phyloP scores from a whole-genome alignment of 2,329 filamentous ascomycete species.

The Scedosporium aurantiacum region DNA sequence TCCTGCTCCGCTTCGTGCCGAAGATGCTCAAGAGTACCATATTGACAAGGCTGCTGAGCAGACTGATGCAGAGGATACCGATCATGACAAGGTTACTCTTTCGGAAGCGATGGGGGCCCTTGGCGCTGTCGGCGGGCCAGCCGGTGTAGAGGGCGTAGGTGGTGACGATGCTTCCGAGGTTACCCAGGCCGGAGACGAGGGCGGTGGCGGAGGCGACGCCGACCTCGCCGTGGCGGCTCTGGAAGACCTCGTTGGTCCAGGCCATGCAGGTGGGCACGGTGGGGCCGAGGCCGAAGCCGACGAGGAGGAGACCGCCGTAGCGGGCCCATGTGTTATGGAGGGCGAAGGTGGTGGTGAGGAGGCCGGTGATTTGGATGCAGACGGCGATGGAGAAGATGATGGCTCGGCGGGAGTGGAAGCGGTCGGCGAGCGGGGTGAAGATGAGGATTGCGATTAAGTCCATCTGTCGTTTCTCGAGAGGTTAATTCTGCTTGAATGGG shows the following conservation, averaged over 20 bases:
- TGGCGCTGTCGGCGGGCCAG: slow-evolving; percentile 65
- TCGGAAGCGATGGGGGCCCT: slow-evolving; percentile 60
- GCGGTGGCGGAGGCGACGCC: slow-evolving; percentile 80
- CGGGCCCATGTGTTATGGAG: slow-evolving; percentile 63
- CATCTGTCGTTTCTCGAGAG: slow-evolving; percentile 51
- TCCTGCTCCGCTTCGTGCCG: slow-evolving; percentile 40
- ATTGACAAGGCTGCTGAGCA: slow-evolving; percentile 61
- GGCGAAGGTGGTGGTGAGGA: slow-evolving; percentile 69
- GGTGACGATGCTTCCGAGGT: slow-evolving; percentile 74
- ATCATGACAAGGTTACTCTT: slow-evolving; percentile 84
- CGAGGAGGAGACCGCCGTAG: slow-evolving; percentile 79
- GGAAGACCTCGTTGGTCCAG: slow-evolving; percentile 86
- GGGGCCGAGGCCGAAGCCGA: slow-evolving; percentile 81
- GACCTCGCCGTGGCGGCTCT: slow-evolving; percentile 78
- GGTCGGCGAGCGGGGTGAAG: slow-evolving; percentile 75
- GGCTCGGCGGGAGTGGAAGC: slow-evolving; percentile 70
- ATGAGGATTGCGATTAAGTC: slow-evolving; percentile 80
- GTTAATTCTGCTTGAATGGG: slow-evolving; percentile 8
- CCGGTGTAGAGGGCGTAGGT: slow-evolving; percentile 85
- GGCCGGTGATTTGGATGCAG: slow-evolving; percentile 69
- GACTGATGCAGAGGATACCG: slow-evolving; percentile 69
- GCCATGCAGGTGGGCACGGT: slow-evolving; percentile 92
- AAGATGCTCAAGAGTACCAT: slow-evolving; percentile 49
- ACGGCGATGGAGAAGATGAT: slow-evolving; percentile 71
- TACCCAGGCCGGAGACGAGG: slow-evolving; percentile 76